Base-by-base conservation (phyloP, 2,329 filamentous ascomycete genomes). In the Graphilbum fragrans region DNA sequence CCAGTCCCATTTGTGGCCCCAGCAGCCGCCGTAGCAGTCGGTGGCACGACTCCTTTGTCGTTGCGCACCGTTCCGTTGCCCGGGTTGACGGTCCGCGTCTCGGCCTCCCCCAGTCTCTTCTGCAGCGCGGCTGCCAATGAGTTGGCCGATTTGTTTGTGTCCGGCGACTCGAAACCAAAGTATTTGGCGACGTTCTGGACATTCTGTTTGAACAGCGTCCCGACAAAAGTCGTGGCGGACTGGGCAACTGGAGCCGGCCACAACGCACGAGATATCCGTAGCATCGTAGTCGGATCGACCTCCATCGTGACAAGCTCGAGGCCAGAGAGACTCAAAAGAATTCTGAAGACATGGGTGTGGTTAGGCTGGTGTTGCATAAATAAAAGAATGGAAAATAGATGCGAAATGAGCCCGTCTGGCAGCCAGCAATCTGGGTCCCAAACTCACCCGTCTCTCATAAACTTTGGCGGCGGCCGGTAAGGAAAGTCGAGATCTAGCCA, bases 401-500 rank as follows among this genome's bases (percentile, higher is more conserved):
- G 10, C 3, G 18, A 3, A 34, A 37, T 11, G 3, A 29, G n/a
- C n/a, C n/a, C n/a, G n/a, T n/a, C n/a, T n/a, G n/a, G n/a, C n/a
- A n/a, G n/a, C n/a, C n/a, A n/a, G n/a, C n/a, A n/a, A n/a, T n/a
- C 29, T 31, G n/a, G n/a, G n/a, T 18, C 32, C 32, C 32, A 3
- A 7, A 18, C 32, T 18, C 32, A 82, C 78, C 77, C 78, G 38
- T 68, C 69, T 44, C 74, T 67, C 45, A 69, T 64, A 43, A 74
- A 78, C 41, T 66, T 67, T 5, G 78, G 76, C 2, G 79, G 77
- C 34, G 77, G 72, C 29, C 60, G 61, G 35, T 59, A 57, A 1
- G 79, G 79, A 47, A 73, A 82, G 38, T 76, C 66, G 21, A 80
- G 61, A 33, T 80, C 69, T 22, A 83, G 61, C 77, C 76, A 81